Conservation (phyloP, 2,329 filamentous ascomycete species). For the Zymoseptoria crescenta region DNA sequence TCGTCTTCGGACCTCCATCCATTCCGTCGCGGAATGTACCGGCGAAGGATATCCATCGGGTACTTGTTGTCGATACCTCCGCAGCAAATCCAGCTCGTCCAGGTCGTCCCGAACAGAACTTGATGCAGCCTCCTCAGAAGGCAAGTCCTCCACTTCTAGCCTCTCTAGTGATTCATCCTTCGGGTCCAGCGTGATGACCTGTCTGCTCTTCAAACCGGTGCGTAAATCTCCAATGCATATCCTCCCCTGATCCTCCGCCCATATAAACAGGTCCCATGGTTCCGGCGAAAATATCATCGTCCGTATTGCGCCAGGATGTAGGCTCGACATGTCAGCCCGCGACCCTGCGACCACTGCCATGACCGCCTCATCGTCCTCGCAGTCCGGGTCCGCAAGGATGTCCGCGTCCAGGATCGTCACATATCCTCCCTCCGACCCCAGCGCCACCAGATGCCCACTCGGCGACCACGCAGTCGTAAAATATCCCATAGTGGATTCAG, state of each 20-base stretch:
- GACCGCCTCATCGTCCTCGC: constrained; percentile 52
- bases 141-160: constrained; percentile 31
- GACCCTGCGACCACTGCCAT: constrained; percentile 73
- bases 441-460: constrained; percentile 62
- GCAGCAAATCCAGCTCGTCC: constrained; percentile 36
- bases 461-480: constrained; percentile 73
- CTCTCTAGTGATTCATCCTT: constrained; percentile 50
- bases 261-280: constrained; percentile 82
- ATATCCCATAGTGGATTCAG: constrained; percentile 47
- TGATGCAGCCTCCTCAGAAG: constrained; percentile 30
- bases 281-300: constrained; percentile 89
- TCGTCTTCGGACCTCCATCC: constrained; percentile 35
- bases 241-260: constrained; percentile 80
- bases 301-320: constrained; percentile 63
- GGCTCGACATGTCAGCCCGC: constrained; percentile 51
- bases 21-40: constrained; percentile 36
- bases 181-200: constrained; percentile 58
- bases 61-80: constrained; percentile 34
- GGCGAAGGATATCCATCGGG: constrained; percentile 23
- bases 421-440: constrained; percentile 72
- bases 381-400: constrained; percentile 29
- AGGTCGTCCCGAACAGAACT: constrained; percentile 37
- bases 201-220: constrained; percentile 57
- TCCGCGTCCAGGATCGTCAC: constrained; percentile 66
- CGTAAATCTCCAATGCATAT: constrained; percentile 68